phyloP scores from a whole-genome alignment of 2,329 filamentous ascomycete species.

The Pyrenochaeta sp. region DNA sequence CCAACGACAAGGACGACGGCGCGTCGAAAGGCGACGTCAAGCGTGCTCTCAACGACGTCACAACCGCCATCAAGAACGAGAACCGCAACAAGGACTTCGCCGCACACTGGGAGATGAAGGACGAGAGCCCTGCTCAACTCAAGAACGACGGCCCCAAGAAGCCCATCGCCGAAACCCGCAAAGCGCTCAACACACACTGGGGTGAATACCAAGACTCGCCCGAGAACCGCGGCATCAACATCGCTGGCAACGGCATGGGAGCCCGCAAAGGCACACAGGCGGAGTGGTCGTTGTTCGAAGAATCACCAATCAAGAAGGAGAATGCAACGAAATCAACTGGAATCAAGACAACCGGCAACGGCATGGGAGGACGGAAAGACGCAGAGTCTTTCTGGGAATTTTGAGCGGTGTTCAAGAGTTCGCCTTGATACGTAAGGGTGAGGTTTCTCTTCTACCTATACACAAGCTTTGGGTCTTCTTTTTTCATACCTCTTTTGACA shows the following conservation, averaged over 20 bases:
- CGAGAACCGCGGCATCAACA: constrained; percentile 44
- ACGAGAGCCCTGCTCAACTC: constrained; percentile 64
- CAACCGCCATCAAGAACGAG: constrained; percentile 75
- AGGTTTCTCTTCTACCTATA: too few species aligned
- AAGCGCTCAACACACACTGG: constrained; percentile 59
- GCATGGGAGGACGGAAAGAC: constrained; percentile 51
- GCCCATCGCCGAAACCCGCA: constrained; percentile 63
- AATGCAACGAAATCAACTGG: constrained; percentile 34
- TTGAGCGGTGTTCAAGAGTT: constrained; percentile 13
- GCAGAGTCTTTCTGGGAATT: constrained; percentile 42
- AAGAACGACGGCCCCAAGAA: constrained; percentile 51
- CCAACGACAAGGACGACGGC: constrained; percentile 57
- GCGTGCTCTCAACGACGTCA: constrained; percentile 68
- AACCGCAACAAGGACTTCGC: constrained; percentile 79
- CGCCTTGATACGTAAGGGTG: too few species aligned
- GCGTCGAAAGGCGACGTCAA: constrained; percentile 44
- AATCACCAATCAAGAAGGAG: constrained; percentile 40
- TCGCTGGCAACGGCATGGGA: constrained; percentile 52
- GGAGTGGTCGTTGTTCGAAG: constrained; percentile 51
- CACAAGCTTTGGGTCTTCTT: too few species aligned
- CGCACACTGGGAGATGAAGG: constrained; percentile 77
- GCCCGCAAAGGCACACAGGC: constrained; percentile 43
- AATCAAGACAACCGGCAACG: constrained; percentile 48
- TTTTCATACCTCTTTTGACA: too few species aligned
- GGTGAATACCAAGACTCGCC: constrained; percentile 39